Evolutionary conservation across 2,329 filamentous ascomycete genomes (phyloP).

Genomic region (Aspergillus sp.): DNA sequence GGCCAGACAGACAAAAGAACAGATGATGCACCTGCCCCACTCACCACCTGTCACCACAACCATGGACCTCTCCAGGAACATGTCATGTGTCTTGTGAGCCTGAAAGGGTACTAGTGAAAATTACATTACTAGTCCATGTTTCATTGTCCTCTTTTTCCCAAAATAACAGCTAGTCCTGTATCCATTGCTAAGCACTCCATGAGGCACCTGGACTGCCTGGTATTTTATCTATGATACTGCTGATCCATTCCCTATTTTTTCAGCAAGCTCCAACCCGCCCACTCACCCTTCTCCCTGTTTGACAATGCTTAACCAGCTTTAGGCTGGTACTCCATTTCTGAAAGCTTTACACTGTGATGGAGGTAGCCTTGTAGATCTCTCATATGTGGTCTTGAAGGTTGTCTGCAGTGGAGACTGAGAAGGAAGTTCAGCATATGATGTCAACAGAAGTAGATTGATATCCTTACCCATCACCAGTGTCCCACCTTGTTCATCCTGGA

Average conservation of each 20-base stretch:
- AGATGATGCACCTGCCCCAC: slow-evolving; percentile 1
- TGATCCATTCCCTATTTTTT: not conserved
- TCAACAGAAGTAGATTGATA: slow-evolving; percentile 2
- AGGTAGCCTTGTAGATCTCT: slow-evolving; percentile 9
- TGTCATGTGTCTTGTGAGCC: not conserved
- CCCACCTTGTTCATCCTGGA: slow-evolving; percentile 11
- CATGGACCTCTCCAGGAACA: not conserved
- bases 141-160: not conserved
- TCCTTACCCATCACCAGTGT: slow-evolving; percentile 15
- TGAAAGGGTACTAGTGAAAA: not conserved
- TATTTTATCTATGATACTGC: not conserved
- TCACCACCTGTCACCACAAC: not conserved
- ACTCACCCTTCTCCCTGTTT: not conserved
- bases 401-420: slow-evolving; percentile 11
- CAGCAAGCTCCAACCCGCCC: not conserved
- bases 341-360: slow-evolving; percentile 11
- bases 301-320: slow-evolving; percentile 1
- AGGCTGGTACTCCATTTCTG: slow-evolving; percentile 15
- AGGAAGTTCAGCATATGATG: slow-evolving; percentile 5
- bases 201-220: not conserved
- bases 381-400: slow-evolving; percentile 10
- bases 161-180: slow-evolving; percentile 1
- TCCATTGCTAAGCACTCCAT: not conserved
- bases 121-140: slow-evolving; percentile 1
- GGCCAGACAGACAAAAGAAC: not conserved